Conservation (phyloP, 2,329 filamentous ascomycete species). For the Albifimbria verrucaria region DNA sequence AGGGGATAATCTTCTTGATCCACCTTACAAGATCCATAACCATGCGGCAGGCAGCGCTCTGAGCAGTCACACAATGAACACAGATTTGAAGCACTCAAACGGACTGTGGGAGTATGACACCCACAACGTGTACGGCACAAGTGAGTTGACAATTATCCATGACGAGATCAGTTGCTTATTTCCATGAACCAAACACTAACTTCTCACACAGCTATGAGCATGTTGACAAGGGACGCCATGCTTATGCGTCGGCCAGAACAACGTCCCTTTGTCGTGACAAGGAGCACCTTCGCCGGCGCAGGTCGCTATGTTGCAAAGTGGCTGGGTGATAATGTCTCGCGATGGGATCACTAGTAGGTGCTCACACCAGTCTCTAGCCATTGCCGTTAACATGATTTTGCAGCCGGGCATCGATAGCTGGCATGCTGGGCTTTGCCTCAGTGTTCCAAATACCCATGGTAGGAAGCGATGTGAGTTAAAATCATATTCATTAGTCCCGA, state of each 20-base stretch:
- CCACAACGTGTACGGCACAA: conserved; percentile 71
- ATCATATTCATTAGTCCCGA: not conserved
- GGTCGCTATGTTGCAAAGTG: conserved; percentile 60
- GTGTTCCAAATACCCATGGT: conserved; percentile 67
- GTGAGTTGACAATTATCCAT: not conserved
- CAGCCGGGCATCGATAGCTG: conserved; percentile 11
- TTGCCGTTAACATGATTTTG: not conserved
- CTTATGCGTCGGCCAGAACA: conserved; percentile 54
- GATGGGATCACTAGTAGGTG: conserved; percentile 21
- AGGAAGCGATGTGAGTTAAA: conserved; percentile 56
- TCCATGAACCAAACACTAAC: too few species aligned
- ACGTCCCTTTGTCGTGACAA: conserved; percentile 68
- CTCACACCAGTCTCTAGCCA: not conserved
- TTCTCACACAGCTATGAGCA: conserved; percentile 3
- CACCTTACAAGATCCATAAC: conserved; percentile 9
- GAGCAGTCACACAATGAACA: conserved; percentile 59
- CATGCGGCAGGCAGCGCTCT: conserved; percentile 32
- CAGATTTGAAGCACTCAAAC: conserved; percentile 64
- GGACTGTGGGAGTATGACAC: conserved; percentile 56
- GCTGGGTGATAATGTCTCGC: conserved; percentile 42
- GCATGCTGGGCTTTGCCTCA: conserved; percentile 57
- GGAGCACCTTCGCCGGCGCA: conserved; percentile 70
- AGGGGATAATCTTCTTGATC: conserved; percentile 11
- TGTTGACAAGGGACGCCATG: conserved; percentile 62
- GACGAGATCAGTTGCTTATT: too few species aligned